Evolutionary conservation across 352 stramenopile genomes (phyloP).

Genomic region (Globisporangium takayamanum): DNA sequence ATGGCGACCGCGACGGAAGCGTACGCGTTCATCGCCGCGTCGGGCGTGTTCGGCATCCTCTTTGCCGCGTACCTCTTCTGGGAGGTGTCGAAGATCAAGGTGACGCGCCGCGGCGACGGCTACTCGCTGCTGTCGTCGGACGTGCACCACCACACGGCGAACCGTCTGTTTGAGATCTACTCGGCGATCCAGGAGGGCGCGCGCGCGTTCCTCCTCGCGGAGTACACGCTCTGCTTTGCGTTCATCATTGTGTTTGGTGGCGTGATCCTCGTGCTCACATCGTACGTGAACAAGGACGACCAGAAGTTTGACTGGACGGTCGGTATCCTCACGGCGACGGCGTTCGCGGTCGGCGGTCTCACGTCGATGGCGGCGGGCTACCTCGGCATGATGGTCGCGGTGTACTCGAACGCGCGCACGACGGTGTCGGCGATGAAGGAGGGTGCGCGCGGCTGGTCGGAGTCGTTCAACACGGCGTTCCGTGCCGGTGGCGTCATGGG

Average conservation of each 20-base stretch:
- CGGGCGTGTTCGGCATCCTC: conserved; percentile 70
- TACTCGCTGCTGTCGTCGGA: conserved; percentile 75
- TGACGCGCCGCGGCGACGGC: conserved; percentile 75
- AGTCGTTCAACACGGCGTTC: conserved; percentile 98
- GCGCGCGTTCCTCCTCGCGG: conserved; percentile 95
- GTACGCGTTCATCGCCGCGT: conserved; percentile 57
- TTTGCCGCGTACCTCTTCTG: conserved; percentile 84
- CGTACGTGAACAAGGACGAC: conserved; percentile 83
- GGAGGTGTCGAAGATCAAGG: conserved; percentile 86
- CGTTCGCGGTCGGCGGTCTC: conserved; percentile 96
- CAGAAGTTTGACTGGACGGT: conserved; percentile 85
- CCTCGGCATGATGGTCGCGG: conserved; percentile 99
- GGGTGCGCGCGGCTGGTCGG: conserved; percentile 88
- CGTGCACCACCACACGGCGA: conserved; percentile 72
- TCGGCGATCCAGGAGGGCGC: conserved; percentile 96
- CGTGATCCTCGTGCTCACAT: conserved; percentile 89
- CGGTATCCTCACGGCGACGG: conserved; percentile 92
- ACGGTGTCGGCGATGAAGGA: conserved; percentile 96
- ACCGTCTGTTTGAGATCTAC: conserved; percentile 91
- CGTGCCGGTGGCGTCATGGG: conserved; percentile 98
- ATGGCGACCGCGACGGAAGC: conserved; percentile 58
- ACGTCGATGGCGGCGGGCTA: conserved; percentile 98
- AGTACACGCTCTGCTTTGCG: conserved; percentile 97
- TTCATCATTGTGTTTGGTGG: conserved; percentile 92
- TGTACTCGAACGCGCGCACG: conserved; percentile 98